phyloP scores from a whole-genome alignment of 192 early-diverging fungal species.

The Allomyces arbusculus region DNA sequence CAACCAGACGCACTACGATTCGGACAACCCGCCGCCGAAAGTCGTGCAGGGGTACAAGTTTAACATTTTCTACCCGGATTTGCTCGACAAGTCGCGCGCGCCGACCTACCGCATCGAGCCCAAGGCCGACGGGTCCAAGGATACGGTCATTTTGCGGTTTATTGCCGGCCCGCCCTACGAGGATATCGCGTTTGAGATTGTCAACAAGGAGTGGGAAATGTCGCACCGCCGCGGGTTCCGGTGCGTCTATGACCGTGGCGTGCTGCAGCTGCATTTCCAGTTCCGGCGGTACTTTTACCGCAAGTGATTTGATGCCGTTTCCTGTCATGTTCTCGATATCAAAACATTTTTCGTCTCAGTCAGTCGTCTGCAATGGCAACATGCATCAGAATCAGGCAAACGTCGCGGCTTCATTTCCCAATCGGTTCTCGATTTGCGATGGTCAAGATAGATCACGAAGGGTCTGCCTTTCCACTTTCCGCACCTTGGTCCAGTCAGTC shows the following conservation, averaged over 20 bases:
- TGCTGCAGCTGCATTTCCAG: slow-evolving; percentile 59
- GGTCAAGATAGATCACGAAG: no score
- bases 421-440: no score
- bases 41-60: slow-evolving; percentile 94
- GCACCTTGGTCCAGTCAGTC: no score
- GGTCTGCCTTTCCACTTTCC: no score
- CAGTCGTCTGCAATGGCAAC: no score
- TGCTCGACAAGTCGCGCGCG: slow-evolving; percentile 76
- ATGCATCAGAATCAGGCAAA: no score
- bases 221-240: slow-evolving; percentile 71
- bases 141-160: slow-evolving; percentile 76
- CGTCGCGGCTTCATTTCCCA: no score
- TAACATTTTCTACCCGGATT: slow-evolving; percentile 96
- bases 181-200: slow-evolving; percentile 91
- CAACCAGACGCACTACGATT: slow-evolving; percentile 94
- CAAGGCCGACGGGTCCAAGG: slow-evolving; percentile 39
- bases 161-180: slow-evolving; percentile 90
- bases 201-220: slow-evolving; percentile 90
- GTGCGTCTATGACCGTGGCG: slow-evolving; percentile 58
- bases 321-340: no score
- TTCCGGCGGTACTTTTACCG: slow-evolving; percentile 67
- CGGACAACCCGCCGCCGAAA: slow-evolving; percentile 94
- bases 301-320: slow-evolving; percentile 20
- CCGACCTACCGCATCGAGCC: slow-evolving; percentile 72
- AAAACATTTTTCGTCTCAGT: no score